Base-by-base conservation (phyloP, 2,329 filamentous ascomycete species). In the Venturia pyrina region DNA sequence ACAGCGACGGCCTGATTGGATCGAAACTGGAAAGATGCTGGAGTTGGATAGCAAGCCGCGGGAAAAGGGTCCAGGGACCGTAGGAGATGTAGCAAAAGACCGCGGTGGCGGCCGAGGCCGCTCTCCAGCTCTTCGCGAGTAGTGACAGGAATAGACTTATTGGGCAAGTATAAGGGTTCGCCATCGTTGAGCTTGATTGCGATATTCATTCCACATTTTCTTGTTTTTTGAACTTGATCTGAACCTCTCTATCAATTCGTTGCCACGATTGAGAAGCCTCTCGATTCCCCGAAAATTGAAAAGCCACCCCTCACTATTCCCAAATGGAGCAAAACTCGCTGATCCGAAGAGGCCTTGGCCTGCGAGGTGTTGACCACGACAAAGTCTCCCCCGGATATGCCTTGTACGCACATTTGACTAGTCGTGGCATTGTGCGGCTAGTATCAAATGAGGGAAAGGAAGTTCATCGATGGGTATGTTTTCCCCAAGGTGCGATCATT, bases 251-350 rank as follows among this genome's bases (percentile, higher is more conserved):
- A 61, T 40, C 32, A 32, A 40, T 61, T 43, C 57, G 28, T 46
- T 19, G 6, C 43, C 43, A 17, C 43, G 3, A n/a, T n/a, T n/a
- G n/a, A n/a, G n/a, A n/a, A 46, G 43, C 15, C 43, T 19, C 43
- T 46, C 43, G 19, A 1, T 19, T 19, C 17, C 17, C 43, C 11
- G 19, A 46, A 19, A 46, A 13, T 46, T 19, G 43, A 19, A 46
- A 5, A 46, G 43, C 43, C 43, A 46, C 15, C 15, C 43, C 8
- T 19, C 43, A 43, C 41, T 61, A 53, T 11, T 32, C 48, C n/a
- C 34, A n/a, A 40, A 79, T 80, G 77, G 78, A 80, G 64, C 78
- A 80, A 72, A 77, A 76, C 67, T 78, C 77, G 4, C 71, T 80
- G 40, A 72, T 73, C 65, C 73, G 78, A 40, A 74, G 78, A 28